Evolutionary conservation across 331 rosid species (phyloP).

Genomic region (Malus hybrid): DNA sequence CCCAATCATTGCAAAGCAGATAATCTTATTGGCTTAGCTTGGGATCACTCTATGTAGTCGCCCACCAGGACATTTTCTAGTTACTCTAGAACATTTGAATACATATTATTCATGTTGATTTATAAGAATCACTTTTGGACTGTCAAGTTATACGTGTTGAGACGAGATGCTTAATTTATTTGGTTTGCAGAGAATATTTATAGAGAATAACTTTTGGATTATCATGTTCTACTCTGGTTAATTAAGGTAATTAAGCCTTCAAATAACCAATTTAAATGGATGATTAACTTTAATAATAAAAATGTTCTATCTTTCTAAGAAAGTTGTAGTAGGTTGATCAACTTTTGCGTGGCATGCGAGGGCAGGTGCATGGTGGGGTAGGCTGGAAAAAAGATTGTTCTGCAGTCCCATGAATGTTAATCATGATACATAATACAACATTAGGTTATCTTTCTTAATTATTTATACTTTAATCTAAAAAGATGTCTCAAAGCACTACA

Average conservation of each 20-base stretch:
- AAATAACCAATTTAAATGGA: too few species aligned
- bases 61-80: too few species aligned
- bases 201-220: not conserved
- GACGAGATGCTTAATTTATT: not conserved
- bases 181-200: not conserved
- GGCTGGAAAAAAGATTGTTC: slow-evolving; percentile 1
- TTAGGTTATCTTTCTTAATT: slow-evolving; percentile 2
- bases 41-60: too few species aligned
- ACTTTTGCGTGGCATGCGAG: slow-evolving; percentile 18
- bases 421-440: slow-evolving; percentile 11
- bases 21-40: too few species aligned
- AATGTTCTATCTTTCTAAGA: not conserved
- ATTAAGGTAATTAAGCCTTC: not conserved
- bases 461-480: slow-evolving; percentile 1
- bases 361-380: slow-evolving; percentile 18
- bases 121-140: too few species aligned
- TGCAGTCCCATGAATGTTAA: slow-evolving; percentile 15
- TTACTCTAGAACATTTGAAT: too few species aligned
- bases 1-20: too few species aligned
- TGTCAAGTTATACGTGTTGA: too few species aligned
- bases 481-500: slow-evolving; percentile 22
- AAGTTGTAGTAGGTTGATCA: not conserved
- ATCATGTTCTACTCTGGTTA: not conserved
- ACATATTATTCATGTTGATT: too few species aligned
- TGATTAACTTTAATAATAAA: too few species aligned